phyloP scores from a whole-genome alignment of 2,329 filamentous ascomycete species.

The Colletotrichum sp. region DNA sequence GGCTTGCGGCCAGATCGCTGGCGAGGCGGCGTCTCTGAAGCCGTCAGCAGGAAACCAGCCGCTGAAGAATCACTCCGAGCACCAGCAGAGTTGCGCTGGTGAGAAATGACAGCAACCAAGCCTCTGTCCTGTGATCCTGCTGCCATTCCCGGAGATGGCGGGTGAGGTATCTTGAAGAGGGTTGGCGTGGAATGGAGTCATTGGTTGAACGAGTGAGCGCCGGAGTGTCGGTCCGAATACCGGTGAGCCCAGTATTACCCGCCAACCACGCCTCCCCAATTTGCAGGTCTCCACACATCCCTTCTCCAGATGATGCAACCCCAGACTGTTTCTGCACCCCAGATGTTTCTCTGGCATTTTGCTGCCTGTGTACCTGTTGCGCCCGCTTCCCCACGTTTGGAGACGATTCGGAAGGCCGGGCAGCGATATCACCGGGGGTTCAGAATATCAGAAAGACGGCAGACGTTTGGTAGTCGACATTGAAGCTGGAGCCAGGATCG shows the following conservation, averaged over 20 bases:
- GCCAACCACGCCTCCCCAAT: conserved; percentile 16
- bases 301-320: conserved; percentile 8
- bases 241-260: conserved; percentile 17
- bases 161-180: conserved; percentile 4
- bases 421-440: neutral
- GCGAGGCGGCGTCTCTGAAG: neutral
- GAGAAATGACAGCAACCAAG: neutral
- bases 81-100: neutral
- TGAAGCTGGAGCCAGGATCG: neutral
- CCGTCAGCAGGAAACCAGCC: neutral
- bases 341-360: conserved; percentile 5
- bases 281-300: neutral
- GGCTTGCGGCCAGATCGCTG: neutral
- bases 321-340: conserved; percentile 19
- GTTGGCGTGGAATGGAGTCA: conserved; percentile 6
- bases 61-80: neutral
- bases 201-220: neutral
- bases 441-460: neutral
- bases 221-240: conserved; percentile 19
- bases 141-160: conserved; percentile 4
- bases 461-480: neutral
- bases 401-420: neutral
- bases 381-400: neutral
- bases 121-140: neutral
- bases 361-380: neutral